phyloP scores from a whole-genome alignment of 2,329 filamentous ascomycete species.

The Metarhizium album region DNA sequence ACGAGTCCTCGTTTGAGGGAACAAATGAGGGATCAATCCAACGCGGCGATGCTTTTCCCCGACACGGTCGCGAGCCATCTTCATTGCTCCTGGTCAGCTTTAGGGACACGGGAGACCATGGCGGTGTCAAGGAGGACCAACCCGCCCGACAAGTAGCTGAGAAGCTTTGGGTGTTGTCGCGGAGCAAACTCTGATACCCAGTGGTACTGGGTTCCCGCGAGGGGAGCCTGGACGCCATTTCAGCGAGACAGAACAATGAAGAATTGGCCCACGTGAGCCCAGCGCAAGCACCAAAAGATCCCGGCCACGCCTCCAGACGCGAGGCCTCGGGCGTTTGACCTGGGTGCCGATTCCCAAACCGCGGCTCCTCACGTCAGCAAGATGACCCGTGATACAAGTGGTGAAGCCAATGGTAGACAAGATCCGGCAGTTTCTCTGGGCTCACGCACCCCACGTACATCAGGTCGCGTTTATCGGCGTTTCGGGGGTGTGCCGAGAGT shows the following conservation, averaged over 20 bases:
- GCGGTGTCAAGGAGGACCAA: background rate
- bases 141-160: conserved; percentile 32
- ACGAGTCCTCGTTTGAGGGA: conserved; percentile 35
- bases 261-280: conserved; percentile 15
- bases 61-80: conserved; percentile 31
- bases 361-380: conserved; percentile 21
- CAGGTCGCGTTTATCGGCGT: too few relatives aligned
- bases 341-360: conserved; percentile 29
- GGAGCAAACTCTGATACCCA: conserved; percentile 47
- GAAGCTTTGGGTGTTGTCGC: conserved; percentile 34
- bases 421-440: conserved; percentile 32
- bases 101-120: too few relatives aligned
- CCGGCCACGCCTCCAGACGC: conserved; percentile 10
- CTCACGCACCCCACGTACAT: too few relatives aligned
- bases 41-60: conserved; percentile 33
- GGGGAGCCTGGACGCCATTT: conserved; percentile 44
- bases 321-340: conserved; percentile 16
- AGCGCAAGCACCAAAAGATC: conserved; percentile 11
- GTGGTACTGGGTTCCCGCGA: conserved; percentile 46
- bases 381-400: conserved; percentile 33
- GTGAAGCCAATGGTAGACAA: conserved; percentile 36
- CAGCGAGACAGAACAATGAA: conserved; percentile 33
- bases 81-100: too few relatives aligned
- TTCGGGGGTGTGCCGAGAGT: too few relatives aligned
- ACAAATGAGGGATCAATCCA: conserved; percentile 30